Evolutionary conservation across 1,284 basidiomycete species (phyloP).

Genomic region (Austroboletus novae-zelandiae): DNA sequence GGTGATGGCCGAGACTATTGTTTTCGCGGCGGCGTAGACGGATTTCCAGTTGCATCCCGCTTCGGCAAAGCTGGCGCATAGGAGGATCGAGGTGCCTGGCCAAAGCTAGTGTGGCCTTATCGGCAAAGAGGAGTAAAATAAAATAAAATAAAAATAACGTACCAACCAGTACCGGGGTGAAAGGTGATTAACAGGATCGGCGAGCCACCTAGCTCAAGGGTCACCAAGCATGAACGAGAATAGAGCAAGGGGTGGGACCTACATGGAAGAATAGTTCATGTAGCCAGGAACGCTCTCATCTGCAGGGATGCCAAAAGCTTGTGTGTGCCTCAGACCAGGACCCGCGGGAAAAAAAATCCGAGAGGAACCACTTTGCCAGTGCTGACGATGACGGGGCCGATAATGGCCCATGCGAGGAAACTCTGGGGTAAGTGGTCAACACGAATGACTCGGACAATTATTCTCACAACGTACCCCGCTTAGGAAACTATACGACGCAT

Average conservation of each 20-base stretch:
- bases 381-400: conserved; percentile 55
- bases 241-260: conserved; percentile 1
- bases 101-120: conserved; percentile 39
- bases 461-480: conserved; percentile 33
- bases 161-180: conserved; percentile 8
- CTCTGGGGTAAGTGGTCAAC: conserved; percentile 36
- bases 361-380: conserved; percentile 35
- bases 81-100: conserved; percentile 61
- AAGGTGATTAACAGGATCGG: conserved; percentile 10
- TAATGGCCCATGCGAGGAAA: conserved; percentile 66
- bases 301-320: conserved; percentile 12
- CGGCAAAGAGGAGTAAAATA: background rate
- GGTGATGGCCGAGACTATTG: conserved; percentile 1
- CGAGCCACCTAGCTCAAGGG: background rate
- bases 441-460: conserved; percentile 16
- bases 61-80: conserved; percentile 50
- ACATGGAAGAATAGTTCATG: conserved; percentile 13
- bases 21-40: conserved; percentile 6
- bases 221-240: background rate
- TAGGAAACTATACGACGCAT: conserved; percentile 62
- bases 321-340: background rate
- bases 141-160: background rate
- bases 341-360: too few species aligned
- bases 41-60: conserved; percentile 37
- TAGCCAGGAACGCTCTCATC: conserved; percentile 10